Evolutionary conservation across 1,139 yeast genomes (phyloP).

Genomic region (Debaryomyces sp.): DNA sequence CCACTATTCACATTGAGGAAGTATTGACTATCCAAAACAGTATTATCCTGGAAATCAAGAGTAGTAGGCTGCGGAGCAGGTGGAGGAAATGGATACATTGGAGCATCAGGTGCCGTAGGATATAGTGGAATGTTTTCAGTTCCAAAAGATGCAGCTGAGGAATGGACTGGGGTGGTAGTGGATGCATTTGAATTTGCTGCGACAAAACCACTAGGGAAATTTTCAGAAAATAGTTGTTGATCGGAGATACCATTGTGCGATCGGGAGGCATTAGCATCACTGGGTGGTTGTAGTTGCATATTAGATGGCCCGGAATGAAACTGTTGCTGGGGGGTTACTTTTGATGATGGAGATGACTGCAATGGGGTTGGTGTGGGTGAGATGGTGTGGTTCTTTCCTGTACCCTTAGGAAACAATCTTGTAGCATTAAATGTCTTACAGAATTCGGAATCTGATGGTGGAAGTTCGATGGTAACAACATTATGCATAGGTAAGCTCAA

Average conservation of each 20-base stretch:
- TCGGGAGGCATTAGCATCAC: neutral
- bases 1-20: slow-evolving; percentile 15
- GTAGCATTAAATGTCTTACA: slow-evolving; percentile 13
- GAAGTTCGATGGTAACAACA: slow-evolving; percentile 15
- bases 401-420: slow-evolving; percentile 14
- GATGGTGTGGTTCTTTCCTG: neutral
- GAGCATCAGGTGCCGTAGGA: neutral
- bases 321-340: neutral
- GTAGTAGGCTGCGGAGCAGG: neutral
- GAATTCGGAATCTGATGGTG: slow-evolving; percentile 11
- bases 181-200: neutral
- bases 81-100: neutral
- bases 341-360: neutral
- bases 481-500: slow-evolving; percentile 15
- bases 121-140: slow-evolving; percentile 1
- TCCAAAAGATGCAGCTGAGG: neutral
- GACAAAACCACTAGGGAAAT: neutral
- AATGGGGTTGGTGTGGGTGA: slow-evolving; percentile 1
- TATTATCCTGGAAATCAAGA: slow-evolving; percentile 1
- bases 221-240: neutral
- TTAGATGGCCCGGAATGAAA: neutral
- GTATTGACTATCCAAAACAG: slow-evolving; percentile 12
- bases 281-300: neutral
- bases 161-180: neutral
- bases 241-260: neutral